Conservation (phyloP, 371 early-diverging fungal genomes). For the Entomophthora muscae region DNA sequence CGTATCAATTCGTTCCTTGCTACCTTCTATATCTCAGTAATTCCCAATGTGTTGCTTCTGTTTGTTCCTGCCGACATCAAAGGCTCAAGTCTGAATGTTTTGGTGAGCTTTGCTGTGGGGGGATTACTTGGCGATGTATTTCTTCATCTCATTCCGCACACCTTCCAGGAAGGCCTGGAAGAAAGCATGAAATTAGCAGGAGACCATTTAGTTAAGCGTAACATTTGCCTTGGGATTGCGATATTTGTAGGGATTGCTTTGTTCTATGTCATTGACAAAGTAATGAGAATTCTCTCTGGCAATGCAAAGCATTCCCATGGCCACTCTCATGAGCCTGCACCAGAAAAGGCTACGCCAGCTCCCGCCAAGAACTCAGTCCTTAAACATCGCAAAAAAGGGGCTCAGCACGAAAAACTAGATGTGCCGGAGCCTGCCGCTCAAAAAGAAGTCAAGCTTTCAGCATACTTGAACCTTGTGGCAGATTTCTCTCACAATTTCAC, state of each 20-base stretch:
- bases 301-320: conserved; percentile 33
- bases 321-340: conserved; percentile 25
- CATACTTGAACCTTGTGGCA: conserved; percentile 68
- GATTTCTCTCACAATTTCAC: conserved; percentile 82
- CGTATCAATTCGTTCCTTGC: conserved; percentile 53
- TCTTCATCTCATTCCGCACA: conserved; percentile 63
- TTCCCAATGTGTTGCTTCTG: conserved; percentile 61
- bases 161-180: conserved; percentile 36
- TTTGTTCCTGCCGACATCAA: conserved; percentile 66
- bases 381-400: conserved; percentile 10
- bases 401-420: background rate
- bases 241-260: conserved; percentile 55
- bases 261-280: conserved; percentile 63
- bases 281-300: conserved; percentile 59
- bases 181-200: conserved; percentile 13
- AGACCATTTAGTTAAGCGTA: conserved; percentile 29
- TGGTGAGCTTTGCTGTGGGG: conserved; percentile 75
- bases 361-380: conserved; percentile 1
- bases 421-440: background rate
- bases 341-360: background rate
- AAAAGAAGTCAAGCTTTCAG: conserved; percentile 36
- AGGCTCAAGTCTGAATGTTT: conserved; percentile 40
- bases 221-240: conserved; percentile 46
- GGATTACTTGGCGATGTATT: conserved; percentile 73
- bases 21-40: conserved; percentile 65